These are phyloP conservation scores for Scedosporium dehoogii DNA, from an alignment of 2,329 filamentous ascomycete genomes.

Conservation along the genomic window DNA sequence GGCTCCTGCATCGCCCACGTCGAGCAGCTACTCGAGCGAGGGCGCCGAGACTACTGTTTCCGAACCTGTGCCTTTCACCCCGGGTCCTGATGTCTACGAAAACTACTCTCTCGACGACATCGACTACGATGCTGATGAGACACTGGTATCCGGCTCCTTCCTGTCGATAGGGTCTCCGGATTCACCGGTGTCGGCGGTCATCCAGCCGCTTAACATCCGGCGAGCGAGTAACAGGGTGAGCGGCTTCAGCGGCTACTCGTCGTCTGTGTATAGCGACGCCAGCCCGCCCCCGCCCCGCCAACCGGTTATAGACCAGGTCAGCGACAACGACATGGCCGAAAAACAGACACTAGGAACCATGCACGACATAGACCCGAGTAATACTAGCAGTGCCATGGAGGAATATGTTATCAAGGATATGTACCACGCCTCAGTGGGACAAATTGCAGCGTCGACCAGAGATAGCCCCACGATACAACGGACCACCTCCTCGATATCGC, in stretches of 20 bases:
- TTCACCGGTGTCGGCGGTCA: not conserved
- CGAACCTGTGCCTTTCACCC: not conserved
- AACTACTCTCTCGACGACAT: not conserved
- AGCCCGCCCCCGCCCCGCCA: not conserved
- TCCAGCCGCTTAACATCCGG: not conserved
- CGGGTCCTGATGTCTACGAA: not conserved
- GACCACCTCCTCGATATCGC: not conserved
- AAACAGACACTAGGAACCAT: not conserved
- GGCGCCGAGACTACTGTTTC: not conserved
- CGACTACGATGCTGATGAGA: not conserved
- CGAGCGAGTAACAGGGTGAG: not conserved
- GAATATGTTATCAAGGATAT: slow-evolving; percentile 12
- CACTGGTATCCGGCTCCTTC: not conserved
- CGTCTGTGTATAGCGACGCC: not conserved
- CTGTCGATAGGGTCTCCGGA: not conserved
- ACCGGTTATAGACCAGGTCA: not conserved
- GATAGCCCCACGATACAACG: not conserved
- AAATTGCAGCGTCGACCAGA: slow-evolving; percentile 12
- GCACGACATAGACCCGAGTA: not conserved
- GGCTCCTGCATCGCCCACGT: not conserved
- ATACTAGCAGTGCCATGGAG: not conserved
- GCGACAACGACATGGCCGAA: not conserved
- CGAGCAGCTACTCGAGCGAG: not conserved
- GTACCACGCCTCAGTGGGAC: slow-evolving; percentile 15
- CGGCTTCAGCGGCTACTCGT: not conserved